phyloP scores from a whole-genome alignment of 2,329 filamentous ascomycete genomes.

The Penicillium sp. region DNA sequence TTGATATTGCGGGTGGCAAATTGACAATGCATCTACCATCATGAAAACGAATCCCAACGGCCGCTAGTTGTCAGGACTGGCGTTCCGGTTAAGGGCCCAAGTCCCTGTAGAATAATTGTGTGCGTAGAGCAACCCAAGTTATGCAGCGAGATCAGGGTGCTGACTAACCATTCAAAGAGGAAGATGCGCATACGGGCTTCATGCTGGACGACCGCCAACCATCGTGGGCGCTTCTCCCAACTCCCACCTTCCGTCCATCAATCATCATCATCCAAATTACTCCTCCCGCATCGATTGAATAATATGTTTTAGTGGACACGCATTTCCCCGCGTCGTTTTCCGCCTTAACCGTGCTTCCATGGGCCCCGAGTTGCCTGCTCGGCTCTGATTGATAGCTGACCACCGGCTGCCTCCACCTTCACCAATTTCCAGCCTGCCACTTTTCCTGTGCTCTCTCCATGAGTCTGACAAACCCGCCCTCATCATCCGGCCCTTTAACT shows the following conservation, averaged over 20 bases:
- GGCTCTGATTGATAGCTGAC: constrained; percentile 20
- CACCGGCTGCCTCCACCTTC: constrained; percentile 22
- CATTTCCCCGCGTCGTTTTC: constrained; percentile 11
- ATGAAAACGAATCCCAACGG: too few relatives aligned
- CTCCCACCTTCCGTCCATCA: constrained; percentile 15
- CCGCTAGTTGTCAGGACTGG: too few relatives aligned
- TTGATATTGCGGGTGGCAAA: too few relatives aligned
- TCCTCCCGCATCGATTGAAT: constrained; percentile 9
- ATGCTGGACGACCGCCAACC: constrained; percentile 11
- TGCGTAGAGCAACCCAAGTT: not conserved
- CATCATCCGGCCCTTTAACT: constrained; percentile 45
- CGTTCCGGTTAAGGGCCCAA: too few relatives aligned
- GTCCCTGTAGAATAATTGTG: too few relatives aligned
- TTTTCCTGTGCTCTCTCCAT: constrained; percentile 29
- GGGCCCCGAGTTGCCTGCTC: constrained; percentile 14
- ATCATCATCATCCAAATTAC: constrained; percentile 9
- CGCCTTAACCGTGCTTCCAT: constrained; percentile 10
- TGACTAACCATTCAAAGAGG: constrained; percentile 17
- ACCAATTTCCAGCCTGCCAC: constrained; percentile 1
- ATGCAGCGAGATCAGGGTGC: not conserved
- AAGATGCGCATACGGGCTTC: not conserved
- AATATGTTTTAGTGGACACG: constrained; percentile 17
- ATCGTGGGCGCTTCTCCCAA: constrained; percentile 2
- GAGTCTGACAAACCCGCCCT: constrained; percentile 50
- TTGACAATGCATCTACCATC: too few relatives aligned